Base-by-base conservation (phyloP, 441 rosid genomes). In the Heliophila coronopifolia region DNA sequence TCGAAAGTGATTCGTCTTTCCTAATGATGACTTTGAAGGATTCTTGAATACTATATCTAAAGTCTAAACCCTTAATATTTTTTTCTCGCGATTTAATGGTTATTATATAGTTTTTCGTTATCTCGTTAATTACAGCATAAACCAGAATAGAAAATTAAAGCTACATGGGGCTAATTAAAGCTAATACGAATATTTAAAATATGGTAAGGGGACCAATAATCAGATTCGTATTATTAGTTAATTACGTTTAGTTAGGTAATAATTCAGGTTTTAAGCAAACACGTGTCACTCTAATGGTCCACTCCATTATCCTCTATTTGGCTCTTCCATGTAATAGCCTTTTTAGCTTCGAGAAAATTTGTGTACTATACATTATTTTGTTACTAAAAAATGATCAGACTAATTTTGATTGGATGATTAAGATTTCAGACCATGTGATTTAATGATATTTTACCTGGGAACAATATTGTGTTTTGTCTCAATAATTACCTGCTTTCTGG, bases 261-360 rank as follows among this genome's bases (percentile, higher is more conserved):
- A 58, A 65, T 58, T 51, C 49, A 31, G 43, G 54, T 12, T 42
- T 42, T 16, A 36, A 19, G 18, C 22, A 50, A 31, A 65, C 38
- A 58, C 65, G 47, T 65, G 45, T 56, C 59, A 58, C 23, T 19
- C 19, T 57, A 36, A 26, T 65, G 69, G 64, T 51, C 65, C 50
- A 20, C 13, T 22, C 49, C 22, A 13, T 32, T n/a, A 50, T 24
- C 24, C 36, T 62, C 27, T 23, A 7, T 32, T 48, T 48, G 34
- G 33, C 40, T 65, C 64, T 65, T 59, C 69, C 65, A 50, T 58
- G 38, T 65, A 50, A 22, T 58, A 65, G 64, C 65, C 59, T 51
- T 50, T 50, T 50, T 20, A 44, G 64, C 59, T 38, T 50, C 42
- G 37, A 7, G 42, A 57, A 57, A 43, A 2, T 41, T 43, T 44